Conservation (phyloP, 805 yeast genomes). For the Starmerella bombi region DNA sequence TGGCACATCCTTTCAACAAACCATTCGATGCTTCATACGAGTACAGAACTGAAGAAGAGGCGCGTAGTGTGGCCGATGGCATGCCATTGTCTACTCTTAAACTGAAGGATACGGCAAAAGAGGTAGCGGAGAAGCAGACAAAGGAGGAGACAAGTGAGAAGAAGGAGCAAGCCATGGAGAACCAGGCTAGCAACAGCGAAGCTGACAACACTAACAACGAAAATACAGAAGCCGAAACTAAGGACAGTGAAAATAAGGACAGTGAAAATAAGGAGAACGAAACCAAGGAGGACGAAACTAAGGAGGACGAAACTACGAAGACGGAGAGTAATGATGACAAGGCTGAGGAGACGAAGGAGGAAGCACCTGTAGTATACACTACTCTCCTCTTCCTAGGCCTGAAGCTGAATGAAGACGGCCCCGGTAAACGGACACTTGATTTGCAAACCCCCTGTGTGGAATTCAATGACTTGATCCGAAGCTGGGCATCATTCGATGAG, state of each 20-base stretch:
- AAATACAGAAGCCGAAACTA: slow-evolving; percentile 18
- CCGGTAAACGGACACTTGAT: slow-evolving; percentile 36
- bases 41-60: slow-evolving; percentile 41
- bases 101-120: slow-evolving; percentile 23
- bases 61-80: slow-evolving; percentile 42
- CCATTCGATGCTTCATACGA: slow-evolving; percentile 47
- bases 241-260: not conserved
- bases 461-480: slow-evolving; percentile 65
- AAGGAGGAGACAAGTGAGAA: not conserved
- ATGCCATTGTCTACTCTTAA: slow-evolving; percentile 39
- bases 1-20: slow-evolving; percentile 86
- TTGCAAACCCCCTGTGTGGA: slow-evolving; percentile 84
- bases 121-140: slow-evolving; percentile 6
- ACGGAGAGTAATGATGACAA: not conserved
- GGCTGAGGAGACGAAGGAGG: slow-evolving; percentile 1
- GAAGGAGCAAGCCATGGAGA: not conserved
- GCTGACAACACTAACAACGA: slow-evolving; percentile 17
- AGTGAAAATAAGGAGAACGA: not conserved
- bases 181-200: slow-evolving; percentile 9
- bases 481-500: slow-evolving; percentile 55
- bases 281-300: not conserved
- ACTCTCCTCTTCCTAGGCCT: slow-evolving; percentile 76
- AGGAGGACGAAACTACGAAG: not conserved
- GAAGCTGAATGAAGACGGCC: slow-evolving; percentile 35
- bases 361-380: slow-evolving; percentile 25